A percentile compares a stretch with the other conserved stretches of the same genome.
phyloP scores from a whole-genome alignment of 1,284 basidiomycete genomes.

The Neotropicomus parvogracilis region DNA sequence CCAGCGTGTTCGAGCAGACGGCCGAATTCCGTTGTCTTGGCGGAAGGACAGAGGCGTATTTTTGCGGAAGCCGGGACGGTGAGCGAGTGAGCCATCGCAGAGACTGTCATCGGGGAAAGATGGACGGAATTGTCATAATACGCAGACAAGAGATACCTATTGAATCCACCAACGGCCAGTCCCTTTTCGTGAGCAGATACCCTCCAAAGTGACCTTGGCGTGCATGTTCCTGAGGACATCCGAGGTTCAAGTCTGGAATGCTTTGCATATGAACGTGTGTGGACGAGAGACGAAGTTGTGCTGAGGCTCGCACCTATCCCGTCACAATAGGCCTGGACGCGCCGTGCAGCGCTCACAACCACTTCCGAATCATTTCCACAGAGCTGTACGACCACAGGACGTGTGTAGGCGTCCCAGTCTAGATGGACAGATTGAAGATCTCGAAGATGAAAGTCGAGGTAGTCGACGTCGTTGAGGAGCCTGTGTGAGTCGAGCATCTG shows the following conservation, averaged over 20 bases:
- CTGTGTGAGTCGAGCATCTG: conserved; percentile 66
- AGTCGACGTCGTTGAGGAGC: conserved; percentile 56
- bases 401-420: conserved; percentile 27
- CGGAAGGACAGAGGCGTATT: conserved; percentile 48
- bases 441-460: conserved; percentile 55
- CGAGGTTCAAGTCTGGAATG: conserved; percentile 49
- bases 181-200: conserved; percentile 64
- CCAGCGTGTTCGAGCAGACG: conserved; percentile 57
- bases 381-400: conserved; percentile 66
- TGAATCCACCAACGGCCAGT: conserved; percentile 63
- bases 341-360: conserved; percentile 56
- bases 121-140: not conserved
- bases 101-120: conserved; percentile 36
- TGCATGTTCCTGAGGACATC: conserved; percentile 72
- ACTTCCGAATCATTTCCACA: conserved; percentile 63
- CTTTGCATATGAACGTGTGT: conserved; percentile 11
- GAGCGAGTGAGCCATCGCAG: conserved; percentile 55
- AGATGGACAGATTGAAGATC: conserved; percentile 41
- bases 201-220: conserved; percentile 67
- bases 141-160: conserved; percentile 44
- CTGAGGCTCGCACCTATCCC: conserved; percentile 53
- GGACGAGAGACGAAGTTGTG: conserved; percentile 15
- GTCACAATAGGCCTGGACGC: conserved; percentile 55
- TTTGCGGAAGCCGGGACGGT: conserved; percentile 64
- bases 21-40: conserved; percentile 55